Conservation (phyloP, 1,284 basidiomycete genomes). For the Pisolithus thermaeus region DNA sequence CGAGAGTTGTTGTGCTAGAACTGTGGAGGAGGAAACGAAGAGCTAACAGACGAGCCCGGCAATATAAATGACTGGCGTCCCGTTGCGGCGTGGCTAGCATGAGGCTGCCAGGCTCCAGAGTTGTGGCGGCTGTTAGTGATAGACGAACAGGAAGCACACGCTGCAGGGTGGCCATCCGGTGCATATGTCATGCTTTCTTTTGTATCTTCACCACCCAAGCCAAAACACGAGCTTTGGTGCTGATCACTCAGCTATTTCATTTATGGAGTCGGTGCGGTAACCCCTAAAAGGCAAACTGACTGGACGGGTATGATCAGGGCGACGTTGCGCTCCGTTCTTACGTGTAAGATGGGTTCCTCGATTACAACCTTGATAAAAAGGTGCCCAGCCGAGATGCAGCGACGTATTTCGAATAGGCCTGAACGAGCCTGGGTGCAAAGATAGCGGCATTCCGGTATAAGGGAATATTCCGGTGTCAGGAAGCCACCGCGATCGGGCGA, state of each 20-base stretch:
- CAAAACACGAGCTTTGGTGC: slow-evolving; percentile 12
- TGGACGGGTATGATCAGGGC: slow-evolving; percentile 5
- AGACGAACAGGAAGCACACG: slow-evolving; percentile 25
- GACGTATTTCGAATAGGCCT: neutral
- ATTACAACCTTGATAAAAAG: neutral
- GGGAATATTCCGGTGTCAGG: slow-evolving; percentile 2
- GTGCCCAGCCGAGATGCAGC: slow-evolving; percentile 1
- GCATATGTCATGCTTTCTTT: slow-evolving; percentile 26
- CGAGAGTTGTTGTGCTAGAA: slow-evolving; percentile 15
- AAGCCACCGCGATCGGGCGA: slow-evolving; percentile 19
- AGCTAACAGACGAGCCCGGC: slow-evolving; percentile 24
- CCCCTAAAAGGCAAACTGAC: slow-evolving; percentile 24
- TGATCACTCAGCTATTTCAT: slow-evolving; percentile 31
- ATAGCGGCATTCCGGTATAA: slow-evolving; percentile 15
- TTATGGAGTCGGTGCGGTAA: slow-evolving; percentile 14
- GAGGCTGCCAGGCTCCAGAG: slow-evolving; percentile 39
- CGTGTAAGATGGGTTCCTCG: neutral
- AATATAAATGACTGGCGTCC: slow-evolving; percentile 46
- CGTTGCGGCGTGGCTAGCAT: slow-evolving; percentile 53
- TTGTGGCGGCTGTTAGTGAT: slow-evolving; percentile 29
- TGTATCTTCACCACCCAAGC: slow-evolving; percentile 19
- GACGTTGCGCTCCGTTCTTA: neutral
- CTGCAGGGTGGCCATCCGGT: slow-evolving; percentile 13
- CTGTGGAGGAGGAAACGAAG: slow-evolving; percentile 25
- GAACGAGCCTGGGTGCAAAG: neutral